Conservation (phyloP, 2,329 filamentous ascomycete species). For the Onygenales sp. region DNA sequence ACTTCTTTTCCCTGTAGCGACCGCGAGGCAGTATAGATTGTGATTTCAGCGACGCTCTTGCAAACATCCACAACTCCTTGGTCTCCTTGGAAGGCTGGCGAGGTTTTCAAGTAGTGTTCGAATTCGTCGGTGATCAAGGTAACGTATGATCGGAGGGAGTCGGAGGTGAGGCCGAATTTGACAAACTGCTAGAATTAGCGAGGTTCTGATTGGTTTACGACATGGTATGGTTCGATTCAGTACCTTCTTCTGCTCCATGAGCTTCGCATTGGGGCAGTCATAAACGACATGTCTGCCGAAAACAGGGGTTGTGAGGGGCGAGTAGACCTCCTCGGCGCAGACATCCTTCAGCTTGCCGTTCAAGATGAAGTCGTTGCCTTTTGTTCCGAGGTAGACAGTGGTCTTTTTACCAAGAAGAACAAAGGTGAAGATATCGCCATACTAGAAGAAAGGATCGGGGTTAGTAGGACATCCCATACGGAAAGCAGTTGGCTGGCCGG, state of each 20-base stretch:
- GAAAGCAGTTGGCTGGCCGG: too few species aligned
- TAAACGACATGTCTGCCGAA: constrained; percentile 85
- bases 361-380: constrained; percentile 83
- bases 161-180: constrained; percentile 54
- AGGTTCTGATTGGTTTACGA: background rate
- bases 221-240: constrained; percentile 16
- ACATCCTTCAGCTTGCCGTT: constrained; percentile 87
- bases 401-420: constrained; percentile 81
- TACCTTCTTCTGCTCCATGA: constrained; percentile 96
- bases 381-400: constrained; percentile 71
- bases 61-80: constrained; percentile 63
- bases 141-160: constrained; percentile 61
- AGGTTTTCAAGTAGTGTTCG: constrained; percentile 60
- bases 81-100: constrained; percentile 55
- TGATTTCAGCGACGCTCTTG: constrained; percentile 72
- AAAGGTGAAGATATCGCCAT: constrained; percentile 86
- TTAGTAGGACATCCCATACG: constrained; percentile 6
- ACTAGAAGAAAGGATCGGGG: constrained; percentile 37
- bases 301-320: constrained; percentile 58
- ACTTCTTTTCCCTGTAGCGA: constrained; percentile 78
- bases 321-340: constrained; percentile 84
- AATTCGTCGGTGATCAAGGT: constrained; percentile 69
- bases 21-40: constrained; percentile 81
- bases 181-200: constrained; percentile 38
- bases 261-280: constrained; percentile 80